Evolutionary conservation across 2,329 filamentous ascomycete genomes (phyloP).

Genomic region (Emergomyces pasteurianus): DNA sequence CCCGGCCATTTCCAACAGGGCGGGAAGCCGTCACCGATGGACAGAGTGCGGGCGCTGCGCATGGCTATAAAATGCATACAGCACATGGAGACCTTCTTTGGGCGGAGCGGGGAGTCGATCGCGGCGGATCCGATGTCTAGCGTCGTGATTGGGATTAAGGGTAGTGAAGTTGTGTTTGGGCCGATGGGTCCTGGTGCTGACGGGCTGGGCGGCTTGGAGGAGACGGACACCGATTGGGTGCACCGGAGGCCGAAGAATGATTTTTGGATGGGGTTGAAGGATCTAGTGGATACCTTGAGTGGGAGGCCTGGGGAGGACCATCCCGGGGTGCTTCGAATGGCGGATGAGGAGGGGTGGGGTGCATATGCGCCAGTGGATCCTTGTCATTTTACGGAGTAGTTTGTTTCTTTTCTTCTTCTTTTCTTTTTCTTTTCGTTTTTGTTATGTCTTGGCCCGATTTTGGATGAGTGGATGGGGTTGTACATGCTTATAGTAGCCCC

Average conservation of each 20-base stretch:
- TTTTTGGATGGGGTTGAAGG: slow-evolving; percentile 73
- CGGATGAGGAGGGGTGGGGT: slow-evolving; percentile 15
- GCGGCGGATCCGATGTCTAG: slow-evolving; percentile 61
- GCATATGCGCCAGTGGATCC: background rate
- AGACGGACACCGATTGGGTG: slow-evolving; percentile 81
- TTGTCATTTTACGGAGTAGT: slow-evolving; percentile 1
- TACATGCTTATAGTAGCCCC: too few relatives aligned
- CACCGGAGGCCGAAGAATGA: slow-evolving; percentile 73
- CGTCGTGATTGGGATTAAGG: slow-evolving; percentile 83
- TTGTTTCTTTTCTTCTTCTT: too few relatives aligned
- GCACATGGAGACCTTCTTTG: slow-evolving; percentile 69
- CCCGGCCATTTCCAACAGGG: slow-evolving; percentile 93
- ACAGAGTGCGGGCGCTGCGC: slow-evolving; percentile 80
- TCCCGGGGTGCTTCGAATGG: slow-evolving; percentile 9
- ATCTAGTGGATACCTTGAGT: slow-evolving; percentile 72
- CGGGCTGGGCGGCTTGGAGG: slow-evolving; percentile 52
- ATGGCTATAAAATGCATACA: slow-evolving; percentile 91
- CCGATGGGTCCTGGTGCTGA: slow-evolving; percentile 46
- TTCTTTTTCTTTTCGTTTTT: background rate
- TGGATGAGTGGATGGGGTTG: too few relatives aligned
- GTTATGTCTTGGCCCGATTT: too few relatives aligned
- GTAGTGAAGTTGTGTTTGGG: slow-evolving; percentile 78
- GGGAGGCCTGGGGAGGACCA: slow-evolving; percentile 46
- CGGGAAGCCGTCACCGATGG: slow-evolving; percentile 87
- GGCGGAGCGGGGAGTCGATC: slow-evolving; percentile 54